Base-by-base conservation (phyloP, 192 early-diverging fungal species). In the Entomortierella chlamydospora region DNA sequence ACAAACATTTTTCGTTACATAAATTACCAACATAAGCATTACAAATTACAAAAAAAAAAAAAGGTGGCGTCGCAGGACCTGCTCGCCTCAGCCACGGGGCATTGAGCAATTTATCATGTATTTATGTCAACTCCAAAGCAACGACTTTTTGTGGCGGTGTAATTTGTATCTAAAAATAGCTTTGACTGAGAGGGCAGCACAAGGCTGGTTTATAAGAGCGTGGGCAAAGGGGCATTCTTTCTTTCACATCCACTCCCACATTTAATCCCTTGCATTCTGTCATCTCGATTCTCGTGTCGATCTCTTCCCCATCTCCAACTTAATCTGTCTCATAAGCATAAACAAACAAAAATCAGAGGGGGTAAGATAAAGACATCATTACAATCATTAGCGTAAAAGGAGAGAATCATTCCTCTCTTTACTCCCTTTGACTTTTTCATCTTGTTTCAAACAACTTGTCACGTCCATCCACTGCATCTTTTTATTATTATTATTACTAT, bases 161-260 rank as follows among this genome's bases (percentile, higher is more conserved):
- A 47, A 47, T n/a, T n/a, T n/a, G n/a, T n/a, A 17, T 47, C 55
- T 57, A 57, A 57, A 57, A 57, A 57, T 57, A 57, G 55, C 11
- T 20, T 4, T 54, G n/a, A n/a, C n/a, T n/a, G n/a, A n/a, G n/a
- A n/a, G n/a, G n/a, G n/a, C n/a, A 51, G 49, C 49, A 22, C 49
- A 51, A 51, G 18, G 49, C 18, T 51, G 49, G 4, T 6, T 20
- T n/a, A n/a, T n/a, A n/a, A n/a, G n/a, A n/a, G n/a, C n/a, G n/a
- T n/a, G 34, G 5, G 34, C 34, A 37, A 37, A 37, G 34, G 34
- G 34, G 34, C 10, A 37, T 10, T 37, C 34, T 37, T 37, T 37
- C 34, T 37, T 37, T 37, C 10, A 37, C 34, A 37, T 37, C 10
- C 34, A 4, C 10, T 37, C 34, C 4, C 34, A 10, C 34, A 37